Evolutionary conservation across 208 protist species (phyloP), one percentile per base, ranked within the genome.

Genomic region (Trypanosomatidae sp.): DNA sequence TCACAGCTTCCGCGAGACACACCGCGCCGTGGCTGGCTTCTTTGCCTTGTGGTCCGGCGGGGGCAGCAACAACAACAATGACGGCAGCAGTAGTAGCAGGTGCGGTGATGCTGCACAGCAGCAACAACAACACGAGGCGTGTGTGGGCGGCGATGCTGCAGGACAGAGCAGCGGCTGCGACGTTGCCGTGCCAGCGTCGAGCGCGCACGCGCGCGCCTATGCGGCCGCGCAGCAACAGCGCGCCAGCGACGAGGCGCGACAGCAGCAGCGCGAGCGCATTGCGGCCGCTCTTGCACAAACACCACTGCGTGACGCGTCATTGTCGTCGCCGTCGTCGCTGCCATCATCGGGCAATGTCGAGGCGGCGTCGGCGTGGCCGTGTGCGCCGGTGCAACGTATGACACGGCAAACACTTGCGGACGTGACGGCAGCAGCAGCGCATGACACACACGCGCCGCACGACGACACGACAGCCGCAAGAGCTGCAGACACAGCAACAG

Each of bases 1-100:
- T 43, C 33, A 35, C 3, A 67, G 79, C 24, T 93, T 93, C 41
- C 64, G 85, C 28, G 71, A 75, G 15, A 54, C 56, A 47, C 90
- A 83, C 51, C 57, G 59, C 0, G 53, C 45, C 25, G 45, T 88
- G 4, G 61, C 71, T 33, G 47, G 68, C 28, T 93, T 93, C 59
- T 93, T 90, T 46, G 44, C 48, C 1, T 18, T 33, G 0, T 59
- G 53, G 38, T 51, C n/a, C n/a, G 66, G n/a, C 30, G 30, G n/a
- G 11, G 30, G n/a, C 30, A 35, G n/a, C 30, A 35, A 35, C 30
- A 35, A 35, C 6, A 26, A 37, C 42, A 47, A 47, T 7, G 16
- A 13, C 13, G 4, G 13, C 41, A 11, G 37, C 20, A 30, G 46
- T 35, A 15, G n/a, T 35, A 35, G n/a, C n/a, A 15, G n/a, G 30